Percentiles rank a stretch among this genome's conserved stretches.
These are phyloP conservation scores for Schizosaccharomyces versatilis DNA, from an alignment of 1,139 yeast genomes.

Conservation along the genomic window DNA sequence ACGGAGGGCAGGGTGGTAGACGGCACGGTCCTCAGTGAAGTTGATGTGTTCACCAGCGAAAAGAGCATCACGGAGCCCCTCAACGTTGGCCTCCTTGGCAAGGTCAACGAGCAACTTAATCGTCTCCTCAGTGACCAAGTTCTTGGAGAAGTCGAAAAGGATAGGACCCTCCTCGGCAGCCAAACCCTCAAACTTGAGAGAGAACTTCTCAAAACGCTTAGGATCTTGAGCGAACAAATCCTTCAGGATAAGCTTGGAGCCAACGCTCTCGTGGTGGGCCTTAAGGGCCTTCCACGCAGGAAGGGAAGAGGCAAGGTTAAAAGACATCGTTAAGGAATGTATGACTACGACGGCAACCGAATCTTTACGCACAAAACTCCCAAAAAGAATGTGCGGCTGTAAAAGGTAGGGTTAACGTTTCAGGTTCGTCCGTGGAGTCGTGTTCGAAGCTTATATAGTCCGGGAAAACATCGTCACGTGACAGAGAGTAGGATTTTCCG, in stretches of 20 bases:
- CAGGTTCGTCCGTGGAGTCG: no score
- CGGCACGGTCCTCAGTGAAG: constrained; percentile 90
- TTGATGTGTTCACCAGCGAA: constrained; percentile 85
- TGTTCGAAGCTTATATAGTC: no score
- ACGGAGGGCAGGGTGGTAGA: constrained; percentile 86
- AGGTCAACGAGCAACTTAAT: constrained; percentile 42
- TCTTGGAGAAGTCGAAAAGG: constrained; percentile 84
- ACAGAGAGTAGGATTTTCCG: no score
- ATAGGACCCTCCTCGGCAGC: constrained; percentile 75
- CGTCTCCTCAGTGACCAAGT: constrained; percentile 70
- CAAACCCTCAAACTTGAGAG: constrained; percentile 37
- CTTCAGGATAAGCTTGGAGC: constrained; percentile 33
- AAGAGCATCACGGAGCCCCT: constrained; percentile 69
- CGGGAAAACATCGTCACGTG: no score
- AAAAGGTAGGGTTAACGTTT: no score
- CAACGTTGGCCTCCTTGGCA: constrained; percentile 81
- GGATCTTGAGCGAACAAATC: constrained; percentile 59
- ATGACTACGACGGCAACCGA: no score
- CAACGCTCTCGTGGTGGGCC: background rate
- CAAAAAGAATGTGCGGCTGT: no score
- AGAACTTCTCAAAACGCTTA: constrained; percentile 45
- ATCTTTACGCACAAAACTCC: no score
- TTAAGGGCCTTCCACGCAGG: constrained; percentile 2
- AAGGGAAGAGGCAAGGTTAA: background rate
- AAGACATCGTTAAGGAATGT: background rate